Base-by-base conservation (phyloP, 169 alveolate species). In the Perkinsus chesapeaki region DNA sequence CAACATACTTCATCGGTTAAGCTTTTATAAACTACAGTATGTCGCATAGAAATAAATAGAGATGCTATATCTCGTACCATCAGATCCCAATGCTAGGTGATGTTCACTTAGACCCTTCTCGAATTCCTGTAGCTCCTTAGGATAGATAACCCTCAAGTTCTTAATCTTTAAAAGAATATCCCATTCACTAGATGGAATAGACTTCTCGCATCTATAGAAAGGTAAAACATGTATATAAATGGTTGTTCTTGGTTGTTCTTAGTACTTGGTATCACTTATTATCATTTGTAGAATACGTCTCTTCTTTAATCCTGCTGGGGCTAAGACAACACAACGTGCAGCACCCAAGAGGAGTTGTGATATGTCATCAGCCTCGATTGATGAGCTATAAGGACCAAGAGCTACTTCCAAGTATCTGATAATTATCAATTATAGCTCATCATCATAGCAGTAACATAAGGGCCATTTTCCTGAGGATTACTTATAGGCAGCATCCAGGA, bases 261-360 rank as follows among this genome's bases (percentile, higher is more conserved):
- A 27, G 3, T 0, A 60, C 82, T 34, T 60, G 27, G 82, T 3
- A 16, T 60, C 82, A 23, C 82, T 60, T 20, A 34, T 60, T 23
- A 60, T 60, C 82, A 60, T 60, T 34, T 60, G 95, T 12, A 96
- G 94, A 10, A 95, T 73, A 90, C 97, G 93, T 37, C 96, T 91
- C 73, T 96, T 96, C 48, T 95, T 93, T 27, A 97, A 96, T 31
- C 97, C 97, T 20, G 97, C 96, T 5, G 96, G 95, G 20, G 97
- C 96, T 5, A 96, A 93, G 39, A 96, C 95, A 10, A 96, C 96
- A 47, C 97, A 96, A 31, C 96, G 94, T 0, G 94, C 92, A 12
- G 97, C 95, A 91, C 95, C 92, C 37, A 94, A 93, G 3, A 96
- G 94, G 72, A 96, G 92, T 0, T 73, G 94, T 1, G 94, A n/a